phyloP scores from a whole-genome alignment of 345 rosid species.

The Streptanthus diversifolius region DNA sequence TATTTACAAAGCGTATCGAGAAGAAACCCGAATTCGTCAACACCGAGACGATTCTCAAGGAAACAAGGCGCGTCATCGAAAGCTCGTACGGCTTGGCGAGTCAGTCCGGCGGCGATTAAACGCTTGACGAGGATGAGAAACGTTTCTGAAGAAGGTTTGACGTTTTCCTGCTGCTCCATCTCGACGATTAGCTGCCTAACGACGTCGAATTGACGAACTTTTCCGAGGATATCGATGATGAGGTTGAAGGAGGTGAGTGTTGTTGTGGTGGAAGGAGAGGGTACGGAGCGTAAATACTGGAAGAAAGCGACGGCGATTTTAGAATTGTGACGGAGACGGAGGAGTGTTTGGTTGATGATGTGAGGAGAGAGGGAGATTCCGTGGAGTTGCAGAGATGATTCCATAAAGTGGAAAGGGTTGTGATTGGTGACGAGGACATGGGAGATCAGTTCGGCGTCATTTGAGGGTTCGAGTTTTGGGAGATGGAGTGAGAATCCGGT shows the following conservation, averaged over 20 bases:
- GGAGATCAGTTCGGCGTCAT: conserved; percentile 65
- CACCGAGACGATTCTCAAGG: conserved; percentile 24
- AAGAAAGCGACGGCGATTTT: conserved; percentile 45
- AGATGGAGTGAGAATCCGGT: conserved; percentile 29
- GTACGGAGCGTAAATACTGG: conserved; percentile 25
- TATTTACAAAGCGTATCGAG: conserved; percentile 82
- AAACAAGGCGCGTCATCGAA: conserved; percentile 69
- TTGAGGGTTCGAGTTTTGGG: conserved; percentile 52
- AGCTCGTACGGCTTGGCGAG: conserved; percentile 81
- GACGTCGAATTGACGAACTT: conserved; percentile 76
- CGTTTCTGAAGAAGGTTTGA: conserved; percentile 45
- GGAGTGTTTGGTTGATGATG: conserved; percentile 76
- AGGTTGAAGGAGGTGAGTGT: conserved; percentile 25
- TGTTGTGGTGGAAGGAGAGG: conserved; percentile 36
- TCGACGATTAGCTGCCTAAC: conserved; percentile 67
- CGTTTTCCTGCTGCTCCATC: conserved; percentile 44
- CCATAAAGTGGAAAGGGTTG: conserved; percentile 84
- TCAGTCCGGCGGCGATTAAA: conserved; percentile 68
- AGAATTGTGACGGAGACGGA: conserved; percentile 80
- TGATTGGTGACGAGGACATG: conserved; percentile 65
- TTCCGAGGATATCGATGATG: conserved; percentile 60
- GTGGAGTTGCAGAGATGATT: conserved; percentile 72
- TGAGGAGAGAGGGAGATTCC: conserved; percentile 59
- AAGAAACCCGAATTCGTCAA: conserved; percentile 46
- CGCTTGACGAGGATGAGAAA: conserved; percentile 71